Percentiles rank a stretch among this genome's conserved stretches.
Evolutionary conservation across 2,329 filamentous ascomycete species (phyloP).

Genomic region (Pestalotiopsis sp.): DNA sequence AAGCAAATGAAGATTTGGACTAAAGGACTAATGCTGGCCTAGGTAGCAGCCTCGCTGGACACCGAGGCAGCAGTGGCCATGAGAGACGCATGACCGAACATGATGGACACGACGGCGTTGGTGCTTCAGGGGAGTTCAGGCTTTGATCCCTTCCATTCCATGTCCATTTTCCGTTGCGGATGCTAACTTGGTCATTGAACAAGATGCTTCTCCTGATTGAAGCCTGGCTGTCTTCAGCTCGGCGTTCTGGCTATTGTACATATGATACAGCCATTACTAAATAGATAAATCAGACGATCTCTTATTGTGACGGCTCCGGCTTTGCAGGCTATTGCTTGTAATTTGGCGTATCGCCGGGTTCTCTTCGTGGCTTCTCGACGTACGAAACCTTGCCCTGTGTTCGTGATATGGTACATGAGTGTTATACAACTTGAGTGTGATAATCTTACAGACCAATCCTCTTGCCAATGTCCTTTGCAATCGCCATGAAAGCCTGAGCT

Average conservation of each 20-base stretch:
- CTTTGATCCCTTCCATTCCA: conserved; percentile 31
- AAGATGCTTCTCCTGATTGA: conserved; percentile 19
- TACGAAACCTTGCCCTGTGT: not conserved
- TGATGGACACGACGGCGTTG: conserved; percentile 16
- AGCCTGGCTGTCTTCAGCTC: not conserved
- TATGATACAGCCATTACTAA: not conserved
- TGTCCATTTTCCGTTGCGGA: conserved; percentile 23
- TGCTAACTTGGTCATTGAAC: conserved; percentile 30
- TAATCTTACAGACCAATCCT: conserved; percentile 41
- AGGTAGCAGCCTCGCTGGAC: conserved; percentile 20
- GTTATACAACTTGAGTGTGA: conserved; percentile 8
- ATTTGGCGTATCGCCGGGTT: not conserved
- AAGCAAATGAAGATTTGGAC: conserved; percentile 73
- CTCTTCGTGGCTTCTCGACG: not conserved
- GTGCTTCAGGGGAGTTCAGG: conserved; percentile 24
- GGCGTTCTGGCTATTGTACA: not conserved
- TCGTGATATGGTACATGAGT: not conserved
- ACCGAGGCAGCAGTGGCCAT: conserved; percentile 12
- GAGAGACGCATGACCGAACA: conserved; percentile 1
- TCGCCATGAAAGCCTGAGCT: conserved; percentile 68
- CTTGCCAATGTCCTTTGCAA: conserved; percentile 58
- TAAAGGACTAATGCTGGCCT: conserved; percentile 49
- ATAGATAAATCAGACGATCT: not conserved
- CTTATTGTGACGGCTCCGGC: not conserved
- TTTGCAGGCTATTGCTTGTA: too few relatives aligned